Percentiles rank a stretch among this genome's conserved stretches.
Conservation (phyloP, 257 asterid species). For the Solanum sitiens region DNA sequence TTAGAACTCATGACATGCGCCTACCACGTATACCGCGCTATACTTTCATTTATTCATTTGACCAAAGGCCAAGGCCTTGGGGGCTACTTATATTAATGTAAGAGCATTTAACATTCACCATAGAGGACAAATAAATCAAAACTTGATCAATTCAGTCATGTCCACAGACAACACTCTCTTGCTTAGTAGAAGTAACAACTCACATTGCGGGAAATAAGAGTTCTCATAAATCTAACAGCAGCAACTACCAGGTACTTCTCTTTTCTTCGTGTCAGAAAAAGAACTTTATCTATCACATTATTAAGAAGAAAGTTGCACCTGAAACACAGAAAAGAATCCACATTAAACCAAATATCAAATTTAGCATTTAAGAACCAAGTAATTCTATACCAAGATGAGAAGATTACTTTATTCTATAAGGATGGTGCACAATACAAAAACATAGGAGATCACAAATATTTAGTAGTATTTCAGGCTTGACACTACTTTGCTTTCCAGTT, state of each 20-base stretch:
- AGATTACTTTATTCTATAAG: constrained; percentile 79
- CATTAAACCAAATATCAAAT: background rate
- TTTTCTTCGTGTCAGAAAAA: constrained; percentile 71
- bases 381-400: constrained; percentile 1
- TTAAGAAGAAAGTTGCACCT: constrained; percentile 88
- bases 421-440: constrained; percentile 92
- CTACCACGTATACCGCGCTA: background rate
- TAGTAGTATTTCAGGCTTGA: constrained; percentile 79
- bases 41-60: background rate
- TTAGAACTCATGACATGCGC: background rate
- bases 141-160: background rate
- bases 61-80: background rate
- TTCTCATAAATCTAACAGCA: constrained; percentile 84
- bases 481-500: constrained; percentile 29
- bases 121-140: background rate
- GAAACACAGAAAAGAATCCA: constrained; percentile 14
- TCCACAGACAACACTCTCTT: background rate
- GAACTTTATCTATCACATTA: constrained; percentile 74
- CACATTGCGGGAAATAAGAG: constrained; percentile 84
- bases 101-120: background rate
- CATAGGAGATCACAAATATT: constrained; percentile 88
- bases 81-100: background rate
- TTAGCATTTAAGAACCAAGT: background rate
- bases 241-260: constrained; percentile 90
- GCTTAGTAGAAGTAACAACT: constrained; percentile 20